A percentile compares a stretch with the other conserved stretches of the same genome.
phyloP scores from a whole-genome alignment of 768 basidiomycete genomes.

The Termitomyces eurrhizus region DNA sequence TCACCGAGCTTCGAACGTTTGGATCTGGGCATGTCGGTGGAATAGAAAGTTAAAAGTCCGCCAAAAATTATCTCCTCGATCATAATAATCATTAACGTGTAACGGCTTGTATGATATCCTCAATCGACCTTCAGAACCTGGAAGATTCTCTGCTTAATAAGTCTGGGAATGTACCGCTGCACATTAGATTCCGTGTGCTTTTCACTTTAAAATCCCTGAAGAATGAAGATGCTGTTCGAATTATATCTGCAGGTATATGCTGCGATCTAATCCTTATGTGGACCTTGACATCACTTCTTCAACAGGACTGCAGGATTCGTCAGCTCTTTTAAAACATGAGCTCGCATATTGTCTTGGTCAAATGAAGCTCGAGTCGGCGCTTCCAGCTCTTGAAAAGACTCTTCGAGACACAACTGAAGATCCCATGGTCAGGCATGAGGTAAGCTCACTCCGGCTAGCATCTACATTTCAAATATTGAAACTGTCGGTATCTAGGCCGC shows the following conservation, averaged over 20 bases:
- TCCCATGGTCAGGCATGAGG: constrained; percentile 98
- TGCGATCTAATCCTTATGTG: constrained; percentile 9
- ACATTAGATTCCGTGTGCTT: constrained; percentile 84
- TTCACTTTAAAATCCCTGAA: constrained; percentile 89
- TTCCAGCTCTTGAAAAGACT: constrained; percentile 76
- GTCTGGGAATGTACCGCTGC: constrained; percentile 68
- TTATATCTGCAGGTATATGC: constrained; percentile 76
- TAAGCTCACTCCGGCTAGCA: constrained; percentile 28
- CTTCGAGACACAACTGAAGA: constrained; percentile 69
- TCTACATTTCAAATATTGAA: not conserved
- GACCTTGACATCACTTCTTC: not conserved
- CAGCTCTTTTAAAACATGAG: constrained; percentile 93
- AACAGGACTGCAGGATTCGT: constrained; percentile 80
- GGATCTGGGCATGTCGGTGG: constrained; percentile 73
- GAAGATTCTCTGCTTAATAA: constrained; percentile 77
- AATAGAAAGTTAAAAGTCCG: constrained; percentile 45
- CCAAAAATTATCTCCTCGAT: constrained; percentile 32
- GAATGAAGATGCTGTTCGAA: constrained; percentile 71
- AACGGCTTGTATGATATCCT: constrained; percentile 25
- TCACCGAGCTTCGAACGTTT: constrained; percentile 86
- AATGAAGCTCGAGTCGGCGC: constrained; percentile 67
- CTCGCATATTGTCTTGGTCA: constrained; percentile 97
- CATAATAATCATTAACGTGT: constrained; percentile 12
- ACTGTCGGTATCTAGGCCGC: constrained; percentile 63
- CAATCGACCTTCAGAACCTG: constrained; percentile 61